Conservation (phyloP, 257 asterid species). For the Lithospermum erythrorhizon region DNA sequence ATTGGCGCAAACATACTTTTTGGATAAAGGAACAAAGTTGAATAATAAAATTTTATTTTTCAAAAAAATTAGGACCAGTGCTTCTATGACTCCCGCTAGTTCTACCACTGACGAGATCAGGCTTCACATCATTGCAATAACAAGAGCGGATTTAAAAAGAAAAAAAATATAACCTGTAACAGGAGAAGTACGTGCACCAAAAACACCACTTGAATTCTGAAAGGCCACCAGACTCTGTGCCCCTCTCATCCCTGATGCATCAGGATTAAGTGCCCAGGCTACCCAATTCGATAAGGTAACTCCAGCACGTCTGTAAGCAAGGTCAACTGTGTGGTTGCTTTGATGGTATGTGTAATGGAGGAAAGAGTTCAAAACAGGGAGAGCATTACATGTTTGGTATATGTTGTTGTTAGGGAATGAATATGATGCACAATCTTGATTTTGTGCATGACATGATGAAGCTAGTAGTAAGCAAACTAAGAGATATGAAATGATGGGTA, state of each 20-base stretch:
- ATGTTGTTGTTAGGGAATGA: constrained; percentile 18
- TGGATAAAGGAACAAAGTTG: too few species aligned
- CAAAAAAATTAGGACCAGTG: too few species aligned
- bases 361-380: constrained; percentile 45
- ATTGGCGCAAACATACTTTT: too few species aligned
- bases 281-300: constrained; percentile 40
- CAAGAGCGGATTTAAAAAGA: too few species aligned
- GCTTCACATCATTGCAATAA: too few species aligned
- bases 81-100: too few species aligned
- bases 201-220: constrained; percentile 15
- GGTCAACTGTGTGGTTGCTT: constrained; percentile 34
- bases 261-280: constrained; percentile 52
- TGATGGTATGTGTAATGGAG: constrained; percentile 58
- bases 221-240: constrained; percentile 57
- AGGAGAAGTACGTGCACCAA: constrained; percentile 46
- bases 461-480: constrained; percentile 9
- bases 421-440: constrained; percentile 19
- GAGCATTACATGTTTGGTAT: constrained; percentile 26
- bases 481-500: constrained; percentile 6
- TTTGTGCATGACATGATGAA: constrained; percentile 17
- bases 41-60: too few species aligned
- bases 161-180: constrained; percentile 7
- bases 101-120: too few species aligned
- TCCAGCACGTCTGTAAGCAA: constrained; percentile 52
- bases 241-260: constrained; percentile 29